These are phyloP conservation scores for Pichia sp. DNA, from an alignment of 1,139 yeast genomes.

Conservation along the genomic window DNA sequence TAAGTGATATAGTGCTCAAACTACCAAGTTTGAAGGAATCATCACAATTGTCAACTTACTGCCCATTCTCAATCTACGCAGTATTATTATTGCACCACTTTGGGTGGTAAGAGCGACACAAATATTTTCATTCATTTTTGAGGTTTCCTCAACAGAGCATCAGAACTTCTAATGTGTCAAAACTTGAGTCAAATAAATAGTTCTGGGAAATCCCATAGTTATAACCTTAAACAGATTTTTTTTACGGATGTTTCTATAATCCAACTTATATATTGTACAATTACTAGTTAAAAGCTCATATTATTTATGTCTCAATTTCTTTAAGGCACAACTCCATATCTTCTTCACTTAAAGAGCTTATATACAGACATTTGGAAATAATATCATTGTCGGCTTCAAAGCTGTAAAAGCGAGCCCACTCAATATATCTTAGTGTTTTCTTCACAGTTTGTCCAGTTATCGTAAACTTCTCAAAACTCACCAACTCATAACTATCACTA, in stretches of 20 bases:
- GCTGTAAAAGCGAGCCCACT: conserved; percentile 70
- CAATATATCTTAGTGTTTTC: conserved; percentile 74
- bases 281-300: background rate
- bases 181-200: too few species aligned
- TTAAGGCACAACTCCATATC: conserved; percentile 55
- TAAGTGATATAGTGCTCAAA: too few species aligned
- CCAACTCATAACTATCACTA: conserved; percentile 34
- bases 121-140: background rate
- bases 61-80: background rate
- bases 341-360: conserved; percentile 69
- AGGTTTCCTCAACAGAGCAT: too few species aligned
- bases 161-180: too few species aligned
- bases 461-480: conserved; percentile 76
- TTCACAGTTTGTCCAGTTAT: conserved; percentile 76
- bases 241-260: background rate
- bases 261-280: background rate
- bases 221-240: background rate
- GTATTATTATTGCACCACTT: conserved; percentile 4
- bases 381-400: conserved; percentile 52
- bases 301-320: conserved; percentile 9
- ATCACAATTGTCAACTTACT: background rate
- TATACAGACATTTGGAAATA: conserved; percentile 77
- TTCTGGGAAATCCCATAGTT: too few species aligned
- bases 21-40: background rate
- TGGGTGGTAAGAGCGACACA: background rate